Evolutionary conservation across 2,329 filamentous ascomycete genomes (phyloP).

Genomic region (Fusarium burgessii): DNA sequence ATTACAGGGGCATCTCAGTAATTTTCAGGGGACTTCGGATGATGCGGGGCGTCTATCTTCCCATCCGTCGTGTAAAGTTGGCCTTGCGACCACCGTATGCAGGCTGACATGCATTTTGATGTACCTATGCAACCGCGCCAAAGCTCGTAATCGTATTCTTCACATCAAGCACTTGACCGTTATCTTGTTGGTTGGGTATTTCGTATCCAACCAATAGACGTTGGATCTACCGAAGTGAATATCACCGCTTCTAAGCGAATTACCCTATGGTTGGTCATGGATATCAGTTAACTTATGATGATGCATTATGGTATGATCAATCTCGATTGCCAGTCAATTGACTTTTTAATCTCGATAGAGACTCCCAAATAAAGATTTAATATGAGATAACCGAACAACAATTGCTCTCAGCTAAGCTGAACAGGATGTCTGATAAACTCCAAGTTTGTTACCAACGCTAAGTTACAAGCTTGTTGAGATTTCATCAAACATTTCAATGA

Average conservation of each 20-base stretch:
- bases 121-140: background rate
- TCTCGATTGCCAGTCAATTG: background rate
- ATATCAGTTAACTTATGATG: background rate
- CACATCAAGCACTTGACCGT: background rate
- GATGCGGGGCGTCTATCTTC: slow-evolving; percentile 5
- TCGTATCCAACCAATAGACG: background rate
- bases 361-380: background rate
- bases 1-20: slow-evolving; percentile 26
- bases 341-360: background rate
- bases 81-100: background rate
- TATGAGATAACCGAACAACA: background rate
- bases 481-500: background rate
- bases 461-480: background rate
- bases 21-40: slow-evolving; percentile 20
- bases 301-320: background rate
- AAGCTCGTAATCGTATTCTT: slow-evolving; percentile 29
- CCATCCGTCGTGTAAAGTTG: background rate
- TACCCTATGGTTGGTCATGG: background rate
- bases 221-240: background rate
- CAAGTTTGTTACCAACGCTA: background rate
- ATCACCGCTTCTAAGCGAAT: background rate
- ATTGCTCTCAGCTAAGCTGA: background rate
- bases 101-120: slow-evolving; percentile 21
- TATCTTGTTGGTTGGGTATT: background rate
- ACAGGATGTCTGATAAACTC: background rate